Conservation (phyloP, 176 grass and related monocot species). For the Chrysopogon serrulatus region DNA sequence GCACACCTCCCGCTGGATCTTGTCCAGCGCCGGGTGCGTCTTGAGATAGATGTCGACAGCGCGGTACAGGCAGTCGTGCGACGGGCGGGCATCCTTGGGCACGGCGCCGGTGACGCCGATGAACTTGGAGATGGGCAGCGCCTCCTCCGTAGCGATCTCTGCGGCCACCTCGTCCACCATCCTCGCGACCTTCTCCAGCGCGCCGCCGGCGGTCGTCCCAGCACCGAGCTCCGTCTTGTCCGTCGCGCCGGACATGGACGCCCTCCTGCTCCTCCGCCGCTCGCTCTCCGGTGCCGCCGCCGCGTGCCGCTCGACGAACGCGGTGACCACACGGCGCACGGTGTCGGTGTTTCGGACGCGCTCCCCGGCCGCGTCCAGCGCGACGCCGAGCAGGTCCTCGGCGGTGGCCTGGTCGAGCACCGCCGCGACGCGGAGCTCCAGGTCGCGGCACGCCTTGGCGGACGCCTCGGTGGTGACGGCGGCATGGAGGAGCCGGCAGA, state of each 20-base stretch:
- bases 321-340: slow-evolving; percentile 43
- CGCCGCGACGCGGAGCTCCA: slow-evolving; percentile 50
- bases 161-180: slow-evolving; percentile 65
- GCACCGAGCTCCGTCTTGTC: neutral
- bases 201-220: neutral
- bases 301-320: slow-evolving; percentile 47
- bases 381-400: slow-evolving; percentile 39
- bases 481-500: slow-evolving; percentile 60
- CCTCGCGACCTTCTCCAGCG: slow-evolving; percentile 53
- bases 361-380: slow-evolving; percentile 38
- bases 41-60: slow-evolving; percentile 81
- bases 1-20: slow-evolving; percentile 85
- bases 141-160: slow-evolving; percentile 69
- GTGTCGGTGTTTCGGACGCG: slow-evolving; percentile 50
- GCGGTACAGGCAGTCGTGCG: slow-evolving; percentile 54
- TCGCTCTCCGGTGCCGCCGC: slow-evolving; percentile 37
- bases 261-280: neutral
- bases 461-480: slow-evolving; percentile 30
- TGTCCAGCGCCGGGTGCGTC: slow-evolving; percentile 60
- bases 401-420: slow-evolving; percentile 54
- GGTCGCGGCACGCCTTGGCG: slow-evolving; percentile 36
- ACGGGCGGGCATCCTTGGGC: slow-evolving; percentile 55
- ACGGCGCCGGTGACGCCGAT: slow-evolving; percentile 49
- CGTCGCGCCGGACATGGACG: slow-evolving; percentile 14
- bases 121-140: slow-evolving; percentile 63